Conservation (phyloP, 345 rosid genomes). For the Murraya koenigii region DNA sequence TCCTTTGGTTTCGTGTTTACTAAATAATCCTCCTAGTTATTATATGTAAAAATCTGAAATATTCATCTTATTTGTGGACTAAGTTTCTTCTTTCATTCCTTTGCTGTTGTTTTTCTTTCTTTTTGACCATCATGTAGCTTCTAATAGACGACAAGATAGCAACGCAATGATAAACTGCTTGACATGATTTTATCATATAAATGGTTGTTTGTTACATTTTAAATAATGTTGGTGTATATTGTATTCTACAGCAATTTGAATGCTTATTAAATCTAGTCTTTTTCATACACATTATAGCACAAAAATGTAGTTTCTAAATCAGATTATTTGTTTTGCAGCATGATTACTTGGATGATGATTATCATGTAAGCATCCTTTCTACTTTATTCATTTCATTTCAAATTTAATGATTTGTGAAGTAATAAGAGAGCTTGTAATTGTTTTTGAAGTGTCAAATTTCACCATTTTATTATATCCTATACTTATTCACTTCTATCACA, state of each 20-base stretch:
- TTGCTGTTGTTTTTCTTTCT: neutral
- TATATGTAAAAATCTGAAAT: neutral
- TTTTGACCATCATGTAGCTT: neutral
- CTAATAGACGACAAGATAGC: neutral
- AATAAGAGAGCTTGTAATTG: neutral
- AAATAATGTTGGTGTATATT: neutral
- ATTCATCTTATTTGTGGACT: neutral
- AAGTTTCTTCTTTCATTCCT: neutral
- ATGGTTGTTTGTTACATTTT: neutral
- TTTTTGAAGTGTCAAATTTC: neutral
- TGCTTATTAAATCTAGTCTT: neutral
- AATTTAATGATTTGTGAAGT: neutral
- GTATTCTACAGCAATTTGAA: neutral
- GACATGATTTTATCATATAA: neutral
- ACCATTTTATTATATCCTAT: neutral
- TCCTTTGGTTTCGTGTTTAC: neutral
- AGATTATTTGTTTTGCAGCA: conserved; percentile 29
- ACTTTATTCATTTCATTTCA: neutral
- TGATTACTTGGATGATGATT: conserved; percentile 40
- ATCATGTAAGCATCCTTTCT: conserved; percentile 33
- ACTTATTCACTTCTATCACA: neutral
- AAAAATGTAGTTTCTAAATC: conserved; percentile 1
- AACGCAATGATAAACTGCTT: neutral
- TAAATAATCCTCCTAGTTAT: neutral
- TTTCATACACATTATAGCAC: neutral